Evolutionary conservation across 345 rosid species (phyloP).

Genomic region (Psidium guajava): DNA sequence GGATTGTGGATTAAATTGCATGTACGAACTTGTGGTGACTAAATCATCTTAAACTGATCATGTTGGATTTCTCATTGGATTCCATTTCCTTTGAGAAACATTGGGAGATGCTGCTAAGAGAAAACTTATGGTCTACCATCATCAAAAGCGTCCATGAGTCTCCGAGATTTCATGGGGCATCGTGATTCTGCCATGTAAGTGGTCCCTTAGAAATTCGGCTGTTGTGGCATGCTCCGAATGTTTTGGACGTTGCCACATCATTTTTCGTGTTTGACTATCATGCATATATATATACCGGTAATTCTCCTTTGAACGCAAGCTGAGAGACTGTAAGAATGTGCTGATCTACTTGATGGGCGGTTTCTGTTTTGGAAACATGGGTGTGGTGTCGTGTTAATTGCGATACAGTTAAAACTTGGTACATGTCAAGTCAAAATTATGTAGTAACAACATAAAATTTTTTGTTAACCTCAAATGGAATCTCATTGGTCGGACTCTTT

Average conservation of each 20-base stretch:
- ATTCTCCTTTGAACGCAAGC: not conserved
- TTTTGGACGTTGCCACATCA: not conserved
- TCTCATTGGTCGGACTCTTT: not conserved
- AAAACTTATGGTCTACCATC: not conserved
- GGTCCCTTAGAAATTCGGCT: not conserved
- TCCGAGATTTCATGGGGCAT: not conserved
- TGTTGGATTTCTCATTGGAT: not conserved
- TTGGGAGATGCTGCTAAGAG: not conserved
- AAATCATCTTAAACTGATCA: not conserved
- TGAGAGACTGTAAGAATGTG: not conserved
- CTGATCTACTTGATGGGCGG: not conserved
- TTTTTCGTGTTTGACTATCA: not conserved
- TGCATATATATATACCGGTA: not conserved
- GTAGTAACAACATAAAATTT: not conserved
- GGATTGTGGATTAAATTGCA: not conserved
- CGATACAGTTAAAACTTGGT: not conserved
- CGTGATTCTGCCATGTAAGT: not conserved
- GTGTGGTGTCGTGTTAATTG: not conserved
- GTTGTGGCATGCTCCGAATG: not conserved
- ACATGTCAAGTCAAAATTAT: not conserved
- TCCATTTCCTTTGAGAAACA: not conserved
- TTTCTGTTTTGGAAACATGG: not conserved
- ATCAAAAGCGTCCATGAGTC: not conserved
- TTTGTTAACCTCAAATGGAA: not conserved
- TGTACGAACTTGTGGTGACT: not conserved